Evolutionary conservation across 306 rosid species (phyloP), one percentile per base, ranked within the genome.

Genomic region (Malus fusca): DNA sequence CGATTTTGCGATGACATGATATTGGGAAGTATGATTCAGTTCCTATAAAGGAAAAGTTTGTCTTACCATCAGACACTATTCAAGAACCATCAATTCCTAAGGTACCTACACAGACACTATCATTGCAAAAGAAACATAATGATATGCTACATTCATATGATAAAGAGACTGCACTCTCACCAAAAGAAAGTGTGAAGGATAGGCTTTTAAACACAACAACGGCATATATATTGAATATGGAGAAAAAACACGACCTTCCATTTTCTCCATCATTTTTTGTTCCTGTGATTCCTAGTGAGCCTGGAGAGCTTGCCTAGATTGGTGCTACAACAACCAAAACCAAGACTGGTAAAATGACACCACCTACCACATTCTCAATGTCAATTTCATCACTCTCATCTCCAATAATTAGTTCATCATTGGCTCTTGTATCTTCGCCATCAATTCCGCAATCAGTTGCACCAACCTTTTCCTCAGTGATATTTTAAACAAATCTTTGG

Each of bases 21-120:
- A 28, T 48, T 68, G 72, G 42, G 78, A 82, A 82, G 69, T 65
- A 87, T 55, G 85, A 82, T 76, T 67, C 73, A 11, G 80, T 58
- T 30, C 75, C 87, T 17, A 68, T 72, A 40, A 78, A 79, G 58
- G 91, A 85, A 74, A 81, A 82, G 78, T 77, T 86, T 56, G 42
- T 71, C 21, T 63, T 76, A 73, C 69, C 83, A 76, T 68, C 77
- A 11, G 80, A 73, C n/a, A 56, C 69, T 15, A 76, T 79, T 80
- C 81, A 78, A 81, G 81, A 82, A 23, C 78, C 74, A 63, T 73
- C 80, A 6, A 8, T 71, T 40, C 77, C 81, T 86, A 66, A 75
- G 63, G 74, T 78, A 40, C 69, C 87, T 68, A 66, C 84, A 62
- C 85, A 81, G 70, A 56, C 72, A 58, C 75, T 73, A 11, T 26